Evolutionary conservation across 805 yeast genomes (phyloP), one percentile per base, ranked within the genome.

Genomic region (Kodamaea nitidulidarum): DNA sequence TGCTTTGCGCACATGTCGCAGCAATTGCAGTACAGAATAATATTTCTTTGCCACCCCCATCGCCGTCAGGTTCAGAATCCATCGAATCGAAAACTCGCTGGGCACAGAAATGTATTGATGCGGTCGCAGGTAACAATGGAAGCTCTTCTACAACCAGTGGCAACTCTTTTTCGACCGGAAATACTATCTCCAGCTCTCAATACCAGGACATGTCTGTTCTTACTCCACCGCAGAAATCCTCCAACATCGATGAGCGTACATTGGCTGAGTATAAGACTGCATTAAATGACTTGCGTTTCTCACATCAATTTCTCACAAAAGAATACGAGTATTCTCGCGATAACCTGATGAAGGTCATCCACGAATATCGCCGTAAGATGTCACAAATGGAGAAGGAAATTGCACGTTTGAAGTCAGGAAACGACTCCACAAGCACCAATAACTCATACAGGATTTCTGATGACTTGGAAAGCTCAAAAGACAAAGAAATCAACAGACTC

Each of bases 321-420:
- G 85, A 81, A 49, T 84, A 73, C 50, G 84, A 81, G 46, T 76
- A 78, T 43, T 84, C 84, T 39, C 69, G 84, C 40, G 71, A 72
- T 11, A 75, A 73, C 43, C 76, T 80, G 40, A 56, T 67, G 37
- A 71, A 71, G 42, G 63, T 75, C 2, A 70, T 81, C 35, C 79
- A 74, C 47, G 73, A 73, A 32, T 63, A 78, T 46, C 67, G 80
- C 15, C 63, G 70, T 42, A 79, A 78, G 42, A 72, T 71, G 39
- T 56, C 60, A 20, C 64, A 61, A 12, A 61, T 80, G 32, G 83
- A 80, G 50, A 76, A 73, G 40, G 73, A 77, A 42, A 50, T 78
- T 22, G 32, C 32, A 9, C 21, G 21, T 12, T 5, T 16, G 11
- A 17, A 10, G 21, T 30, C 32, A 4, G 32, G 32, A 8, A 16